Base-by-base conservation (phyloP, 768 basidiomycete species). In the Phaeotremella skinneri region DNA sequence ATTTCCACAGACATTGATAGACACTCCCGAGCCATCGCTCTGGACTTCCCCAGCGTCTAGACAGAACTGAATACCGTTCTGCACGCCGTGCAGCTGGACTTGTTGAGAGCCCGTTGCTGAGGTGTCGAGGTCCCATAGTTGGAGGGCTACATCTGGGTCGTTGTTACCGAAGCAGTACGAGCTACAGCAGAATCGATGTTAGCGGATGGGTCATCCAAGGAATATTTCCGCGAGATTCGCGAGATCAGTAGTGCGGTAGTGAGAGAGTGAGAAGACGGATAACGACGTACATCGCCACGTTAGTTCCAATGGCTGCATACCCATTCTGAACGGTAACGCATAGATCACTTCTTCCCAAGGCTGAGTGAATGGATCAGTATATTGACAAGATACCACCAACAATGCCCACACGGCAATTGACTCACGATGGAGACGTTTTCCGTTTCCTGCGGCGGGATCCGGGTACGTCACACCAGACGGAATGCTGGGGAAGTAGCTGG, bases 321-420 rank as follows among this genome's bases (percentile, higher is more conserved):
- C 63, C 63, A 21, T 56, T 58, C 20, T 59, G 13, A 39, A 59
- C 49, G 6, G 54, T 56, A 21, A 58, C 53, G 41, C 64, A 66
- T n/a, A 66, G 57, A 43, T 62, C 61, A 17, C 11, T n/a, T 21
- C 61, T 17, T 29, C 60, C 60, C 23, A 51, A 32, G 4, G 51
- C 51, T 52, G 20, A 45, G 6, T 45, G 43, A 6, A n/a, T n/a
- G n/a, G n/a, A n/a, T n/a, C n/a, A 21, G 7, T 7, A 48, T 11
- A 6, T 7, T 7, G 45, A 48, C 7, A 11, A 9, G 45, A 6
- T 7, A 7, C 7, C 11, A 7, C 20, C 45, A 5, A 37, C 7
- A 13, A 37, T n/a, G 51, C 21, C 23, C 13, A 34, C 4, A n/a
- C 3, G 21, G 23, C 4, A n/a, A n/a, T n/a, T n/a, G 14, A 52